Conservation (phyloP, 257 asterid genomes). For the Lycium ferocissimum region DNA sequence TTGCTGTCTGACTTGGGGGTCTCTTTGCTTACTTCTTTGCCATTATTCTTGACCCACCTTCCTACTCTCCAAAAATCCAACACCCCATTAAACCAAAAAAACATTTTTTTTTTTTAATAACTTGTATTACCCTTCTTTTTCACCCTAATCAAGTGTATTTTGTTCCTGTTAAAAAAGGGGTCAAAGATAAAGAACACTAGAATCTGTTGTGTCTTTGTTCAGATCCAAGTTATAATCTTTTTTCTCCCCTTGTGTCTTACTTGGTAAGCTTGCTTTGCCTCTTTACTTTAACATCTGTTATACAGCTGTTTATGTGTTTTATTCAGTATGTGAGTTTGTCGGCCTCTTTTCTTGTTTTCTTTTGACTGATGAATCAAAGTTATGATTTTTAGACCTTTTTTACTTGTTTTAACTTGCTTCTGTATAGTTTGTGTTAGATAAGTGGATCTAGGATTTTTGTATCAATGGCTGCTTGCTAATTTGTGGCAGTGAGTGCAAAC, state of each 20-base stretch:
- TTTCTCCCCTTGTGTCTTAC: background rate
- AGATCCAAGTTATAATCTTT: slow-evolving; percentile 26
- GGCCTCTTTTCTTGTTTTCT: slow-evolving; percentile 9
- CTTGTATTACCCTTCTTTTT: slow-evolving; percentile 12
- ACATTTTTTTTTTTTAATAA: background rate
- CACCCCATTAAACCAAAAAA: background rate
- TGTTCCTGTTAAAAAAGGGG: background rate
- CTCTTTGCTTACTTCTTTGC: slow-evolving; percentile 13
- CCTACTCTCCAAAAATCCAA: slow-evolving; percentile 1
- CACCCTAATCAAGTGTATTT: slow-evolving; percentile 13
- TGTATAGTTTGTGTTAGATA: background rate
- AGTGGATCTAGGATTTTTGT: slow-evolving; percentile 16
- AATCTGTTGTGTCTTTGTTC: slow-evolving; percentile 20
- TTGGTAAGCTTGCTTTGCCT: slow-evolving; percentile 22
- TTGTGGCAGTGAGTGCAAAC: slow-evolving; percentile 14
- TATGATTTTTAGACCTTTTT: slow-evolving; percentile 3
- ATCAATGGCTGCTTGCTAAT: background rate
- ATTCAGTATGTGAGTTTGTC: background rate
- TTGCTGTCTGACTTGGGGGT: slow-evolving; percentile 21
- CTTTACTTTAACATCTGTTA: background rate
- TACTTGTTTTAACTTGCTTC: slow-evolving; percentile 5
- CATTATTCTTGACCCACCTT: slow-evolving; percentile 22
- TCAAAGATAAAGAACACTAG: background rate
- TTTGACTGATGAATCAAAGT: slow-evolving; percentile 3
- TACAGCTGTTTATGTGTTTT: slow-evolving; percentile 20